These are phyloP conservation scores for Sarocladiaceae sp. DNA, from an alignment of 2,329 filamentous ascomycete genomes.

Conservation along the genomic window DNA sequence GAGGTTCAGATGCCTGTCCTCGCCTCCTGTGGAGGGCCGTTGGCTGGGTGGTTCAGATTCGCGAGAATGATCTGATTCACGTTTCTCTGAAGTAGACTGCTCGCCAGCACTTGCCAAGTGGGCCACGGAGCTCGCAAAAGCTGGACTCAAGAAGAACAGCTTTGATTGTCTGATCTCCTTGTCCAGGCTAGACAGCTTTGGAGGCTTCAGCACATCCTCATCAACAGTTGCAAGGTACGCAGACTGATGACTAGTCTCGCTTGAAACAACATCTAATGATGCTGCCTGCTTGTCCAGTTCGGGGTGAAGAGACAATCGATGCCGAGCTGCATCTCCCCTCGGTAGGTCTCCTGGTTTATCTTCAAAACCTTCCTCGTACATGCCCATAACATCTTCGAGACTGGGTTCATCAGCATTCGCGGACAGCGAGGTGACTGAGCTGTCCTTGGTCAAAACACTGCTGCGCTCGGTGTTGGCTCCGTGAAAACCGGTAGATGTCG, in stretches of 20 bases:
- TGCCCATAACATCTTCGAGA: constrained; percentile 63
- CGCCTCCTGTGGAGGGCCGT: neutral
- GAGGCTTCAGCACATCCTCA: constrained; percentile 15
- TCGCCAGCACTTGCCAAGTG: constrained; percentile 25
- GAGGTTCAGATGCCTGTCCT: neutral
- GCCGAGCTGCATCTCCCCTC: constrained; percentile 25
- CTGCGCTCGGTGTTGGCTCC: constrained; percentile 70
- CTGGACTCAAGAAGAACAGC: constrained; percentile 32
- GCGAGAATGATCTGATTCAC: constrained; percentile 46
- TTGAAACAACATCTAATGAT: constrained; percentile 12
- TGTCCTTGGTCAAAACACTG: constrained; percentile 73
- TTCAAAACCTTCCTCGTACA: constrained; percentile 59
- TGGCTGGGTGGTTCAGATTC: constrained; percentile 22
- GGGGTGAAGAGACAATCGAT: neutral
- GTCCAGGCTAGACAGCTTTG: constrained; percentile 24
- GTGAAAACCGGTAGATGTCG: constrained; percentile 51
- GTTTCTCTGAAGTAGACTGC: constrained; percentile 24
- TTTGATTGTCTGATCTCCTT: constrained; percentile 33
- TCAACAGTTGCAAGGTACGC: neutral
- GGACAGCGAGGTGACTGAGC: constrained; percentile 61
- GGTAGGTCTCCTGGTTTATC: constrained; percentile 23
- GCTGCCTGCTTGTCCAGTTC: constrained; percentile 24
- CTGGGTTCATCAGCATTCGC: constrained; percentile 49
- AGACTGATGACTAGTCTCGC: neutral
- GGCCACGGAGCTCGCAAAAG: constrained; percentile 32